These are phyloP conservation scores for Mollisiaceae sp. DNA, from an alignment of 2,329 filamentous ascomycete genomes.

Conservation along the genomic window DNA sequence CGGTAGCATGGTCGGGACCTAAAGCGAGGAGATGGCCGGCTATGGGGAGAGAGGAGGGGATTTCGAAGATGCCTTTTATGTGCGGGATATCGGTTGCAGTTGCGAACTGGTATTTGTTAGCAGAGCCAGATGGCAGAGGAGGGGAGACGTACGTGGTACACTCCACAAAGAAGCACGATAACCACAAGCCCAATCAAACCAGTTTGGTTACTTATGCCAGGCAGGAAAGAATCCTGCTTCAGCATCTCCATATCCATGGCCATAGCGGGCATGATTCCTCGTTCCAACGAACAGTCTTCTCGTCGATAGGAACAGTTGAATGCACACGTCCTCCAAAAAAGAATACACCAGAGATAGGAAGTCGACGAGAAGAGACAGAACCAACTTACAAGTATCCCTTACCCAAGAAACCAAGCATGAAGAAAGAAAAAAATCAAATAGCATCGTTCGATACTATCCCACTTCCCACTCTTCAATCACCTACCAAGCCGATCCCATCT, in stretches of 20 bases:
- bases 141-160: slow-evolving; percentile 22
- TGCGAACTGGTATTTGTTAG: slow-evolving; percentile 24
- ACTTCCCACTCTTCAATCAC: slow-evolving; percentile 9
- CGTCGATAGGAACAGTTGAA: not conserved
- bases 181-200: slow-evolving; percentile 1
- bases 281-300: not conserved
- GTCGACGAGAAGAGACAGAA: not conserved
- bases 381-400: not conserved
- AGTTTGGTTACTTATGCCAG: slow-evolving; percentile 23
- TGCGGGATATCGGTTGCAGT: slow-evolving; percentile 53
- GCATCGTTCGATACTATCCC: slow-evolving; percentile 2
- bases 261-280: not conserved
- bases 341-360: not conserved
- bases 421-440: slow-evolving; percentile 1
- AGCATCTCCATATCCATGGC: slow-evolving; percentile 12
- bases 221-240: slow-evolving; percentile 14
- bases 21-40: slow-evolving; percentile 56
- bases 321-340: not conserved
- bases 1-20: slow-evolving; percentile 58
- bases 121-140: not conserved
- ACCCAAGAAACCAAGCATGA: not conserved
- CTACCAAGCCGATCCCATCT: not conserved
- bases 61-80: slow-evolving; percentile 55
- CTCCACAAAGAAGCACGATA: slow-evolving; percentile 11
- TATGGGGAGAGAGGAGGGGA: slow-evolving; percentile 55